phyloP scores from a whole-genome alignment of 257 asterid species.

The Lavandula angustifolia region DNA sequence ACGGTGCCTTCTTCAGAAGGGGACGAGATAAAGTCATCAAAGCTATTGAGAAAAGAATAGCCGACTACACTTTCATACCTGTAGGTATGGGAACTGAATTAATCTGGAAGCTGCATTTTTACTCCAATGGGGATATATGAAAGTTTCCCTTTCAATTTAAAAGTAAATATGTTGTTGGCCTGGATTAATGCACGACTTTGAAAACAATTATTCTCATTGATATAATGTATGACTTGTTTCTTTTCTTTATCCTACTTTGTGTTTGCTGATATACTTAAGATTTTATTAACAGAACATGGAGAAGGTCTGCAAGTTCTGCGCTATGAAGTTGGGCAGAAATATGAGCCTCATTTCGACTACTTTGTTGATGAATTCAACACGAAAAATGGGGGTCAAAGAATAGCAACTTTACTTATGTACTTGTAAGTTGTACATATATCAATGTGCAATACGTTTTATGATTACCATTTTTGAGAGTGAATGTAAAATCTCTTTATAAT shows the following conservation, averaged over 20 bases:
- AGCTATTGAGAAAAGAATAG: conserved; percentile 72
- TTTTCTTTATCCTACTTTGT: too few species aligned
- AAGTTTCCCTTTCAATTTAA: too few species aligned
- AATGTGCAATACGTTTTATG: too few species aligned
- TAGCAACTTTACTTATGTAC: conserved; percentile 79
- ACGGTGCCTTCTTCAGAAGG: conserved; percentile 68
- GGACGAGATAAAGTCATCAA: conserved; percentile 61
- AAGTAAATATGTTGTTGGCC: too few species aligned
- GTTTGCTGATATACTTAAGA: too few species aligned
- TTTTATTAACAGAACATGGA: conserved; percentile 57
- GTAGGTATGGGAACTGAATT: conserved; percentile 51
- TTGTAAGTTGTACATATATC: conserved; percentile 51
- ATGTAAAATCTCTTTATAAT: conserved; percentile 5
- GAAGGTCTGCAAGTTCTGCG: conserved; percentile 72
- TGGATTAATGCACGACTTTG: too few species aligned
- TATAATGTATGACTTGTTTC: too few species aligned
- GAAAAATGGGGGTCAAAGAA: conserved; percentile 69
- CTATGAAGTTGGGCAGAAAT: conserved; percentile 75
- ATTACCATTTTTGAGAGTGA: too few species aligned
- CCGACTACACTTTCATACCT: conserved; percentile 72
- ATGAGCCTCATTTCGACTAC: conserved; percentile 69
- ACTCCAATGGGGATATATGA: neutral
- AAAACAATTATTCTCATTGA: too few species aligned
- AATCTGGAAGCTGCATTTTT: conserved; percentile 1
- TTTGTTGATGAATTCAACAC: conserved; percentile 59